These are phyloP conservation scores for Eimeria necatrix DNA, from an alignment of 169 alveolate species.

Conservation along the genomic window DNA sequence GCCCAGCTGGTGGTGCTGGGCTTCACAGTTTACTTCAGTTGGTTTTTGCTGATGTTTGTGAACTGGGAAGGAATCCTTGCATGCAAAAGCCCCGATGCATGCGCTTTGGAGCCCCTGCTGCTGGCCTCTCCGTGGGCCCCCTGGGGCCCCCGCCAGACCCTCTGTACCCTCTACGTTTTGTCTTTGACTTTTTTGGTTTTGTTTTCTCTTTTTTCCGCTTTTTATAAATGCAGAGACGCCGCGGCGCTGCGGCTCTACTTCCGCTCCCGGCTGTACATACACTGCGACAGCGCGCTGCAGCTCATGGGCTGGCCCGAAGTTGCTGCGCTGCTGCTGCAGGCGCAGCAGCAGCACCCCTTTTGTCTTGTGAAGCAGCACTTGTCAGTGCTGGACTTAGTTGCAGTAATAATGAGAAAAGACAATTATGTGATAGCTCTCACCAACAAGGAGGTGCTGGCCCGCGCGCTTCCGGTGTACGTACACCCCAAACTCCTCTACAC, in stretches of 20 bases:
- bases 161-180: conserved; percentile 17
- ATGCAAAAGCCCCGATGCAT: conserved; percentile 50
- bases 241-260: neutral
- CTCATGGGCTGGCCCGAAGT: conserved; percentile 72
- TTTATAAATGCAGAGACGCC: conserved; percentile 18
- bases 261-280: conserved; percentile 44
- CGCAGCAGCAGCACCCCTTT: conserved; percentile 17
- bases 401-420: conserved; percentile 83
- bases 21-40: conserved; percentile 65
- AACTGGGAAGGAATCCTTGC: conserved; percentile 74
- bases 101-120: conserved; percentile 52
- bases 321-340: conserved; percentile 29
- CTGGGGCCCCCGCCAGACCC: conserved; percentile 29
- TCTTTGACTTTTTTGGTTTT: conserved; percentile 13
- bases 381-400: conserved; percentile 80
- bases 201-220: neutral
- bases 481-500: conserved; percentile 66
- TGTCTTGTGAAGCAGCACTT: conserved; percentile 42
- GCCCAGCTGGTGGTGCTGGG: conserved; percentile 61
- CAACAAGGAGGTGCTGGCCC: conserved; percentile 68
- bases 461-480: conserved; percentile 22
- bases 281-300: conserved; percentile 54
- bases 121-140: conserved; percentile 16
- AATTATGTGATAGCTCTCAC: conserved; percentile 82
- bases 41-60: conserved; percentile 59